Evolutionary conservation across 2,329 filamentous ascomycete species (phyloP).

Genomic region (Phaeosphaeriaceae sp.): DNA sequence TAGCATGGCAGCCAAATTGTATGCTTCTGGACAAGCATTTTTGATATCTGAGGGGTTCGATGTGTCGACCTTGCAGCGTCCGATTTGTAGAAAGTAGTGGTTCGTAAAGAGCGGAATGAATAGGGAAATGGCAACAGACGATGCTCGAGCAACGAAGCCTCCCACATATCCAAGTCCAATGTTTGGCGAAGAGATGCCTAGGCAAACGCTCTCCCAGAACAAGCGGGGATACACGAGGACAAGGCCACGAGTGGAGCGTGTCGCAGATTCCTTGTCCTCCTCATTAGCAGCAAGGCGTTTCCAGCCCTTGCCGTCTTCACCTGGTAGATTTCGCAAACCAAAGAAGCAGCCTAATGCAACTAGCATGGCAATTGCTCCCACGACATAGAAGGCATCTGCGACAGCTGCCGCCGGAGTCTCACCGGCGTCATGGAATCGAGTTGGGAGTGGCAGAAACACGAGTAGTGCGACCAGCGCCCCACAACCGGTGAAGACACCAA

Average conservation of each 20-base stretch:
- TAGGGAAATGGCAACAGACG: conserved; percentile 91
- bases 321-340: conserved; percentile 71
- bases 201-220: conserved; percentile 51
- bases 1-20: conserved; percentile 83
- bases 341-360: conserved; percentile 79
- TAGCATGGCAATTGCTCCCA: conserved; percentile 72
- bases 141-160: conserved; percentile 92
- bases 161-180: conserved; percentile 90
- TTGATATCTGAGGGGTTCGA: conserved; percentile 69
- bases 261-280: conserved; percentile 26
- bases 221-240: conserved; percentile 62
- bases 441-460: conserved; percentile 86
- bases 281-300: conserved; percentile 44
- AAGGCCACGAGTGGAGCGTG: conserved; percentile 55
- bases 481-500: conserved; percentile 90
- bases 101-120: conserved; percentile 96
- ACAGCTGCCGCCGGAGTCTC: conserved; percentile 77
- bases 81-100: conserved; percentile 82
- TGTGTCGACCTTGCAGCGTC: conserved; percentile 70
- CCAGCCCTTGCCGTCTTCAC: conserved; percentile 81
- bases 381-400: conserved; percentile 85
- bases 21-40: conserved; percentile 82
- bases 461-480: conserved; percentile 84
- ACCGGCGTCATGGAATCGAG: conserved; percentile 76
- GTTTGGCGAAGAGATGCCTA: conserved; percentile 76